Conservation (phyloP, 2,329 filamentous ascomycete genomes). For the Harringtonia aguacate region DNA sequence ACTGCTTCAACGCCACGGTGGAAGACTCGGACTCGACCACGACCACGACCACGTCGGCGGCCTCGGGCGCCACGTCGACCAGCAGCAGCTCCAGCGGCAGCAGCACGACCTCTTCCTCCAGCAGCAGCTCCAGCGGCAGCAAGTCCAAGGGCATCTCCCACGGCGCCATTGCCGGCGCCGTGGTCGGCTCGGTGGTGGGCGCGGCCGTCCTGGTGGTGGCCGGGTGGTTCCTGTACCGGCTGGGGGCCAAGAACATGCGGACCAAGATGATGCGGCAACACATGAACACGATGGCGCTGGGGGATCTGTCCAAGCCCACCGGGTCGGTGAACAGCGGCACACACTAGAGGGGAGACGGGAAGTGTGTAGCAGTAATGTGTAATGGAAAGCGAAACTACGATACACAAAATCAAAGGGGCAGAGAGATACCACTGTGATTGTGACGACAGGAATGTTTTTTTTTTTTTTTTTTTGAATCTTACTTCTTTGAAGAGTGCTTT, state of each 20-base stretch:
- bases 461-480: no score
- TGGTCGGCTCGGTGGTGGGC: slow-evolving; percentile 22
- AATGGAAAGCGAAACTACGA: no score
- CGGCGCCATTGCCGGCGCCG: slow-evolving; percentile 24
- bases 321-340: not conserved
- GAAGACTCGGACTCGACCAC: not conserved
- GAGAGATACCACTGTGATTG: no score
- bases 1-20: slow-evolving; percentile 25
- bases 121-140: not conserved
- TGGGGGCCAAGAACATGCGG: slow-evolving; percentile 6
- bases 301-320: not conserved
- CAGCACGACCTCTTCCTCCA: not conserved
- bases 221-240: slow-evolving; percentile 2
- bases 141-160: slow-evolving; percentile 15
- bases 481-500: no score
- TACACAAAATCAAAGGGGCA: no score
- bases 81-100: not conserved
- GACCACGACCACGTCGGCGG: slow-evolving; percentile 4
- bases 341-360: no score
- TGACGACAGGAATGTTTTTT: no score
- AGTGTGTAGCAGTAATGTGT: not conserved
- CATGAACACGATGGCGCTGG: slow-evolving; percentile 7
- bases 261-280: slow-evolving; percentile 5
- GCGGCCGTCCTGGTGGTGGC: slow-evolving; percentile 7
- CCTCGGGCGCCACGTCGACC: not conserved